Conservation (phyloP, 306 rosid species). For the Prunus fruticosa region DNA sequence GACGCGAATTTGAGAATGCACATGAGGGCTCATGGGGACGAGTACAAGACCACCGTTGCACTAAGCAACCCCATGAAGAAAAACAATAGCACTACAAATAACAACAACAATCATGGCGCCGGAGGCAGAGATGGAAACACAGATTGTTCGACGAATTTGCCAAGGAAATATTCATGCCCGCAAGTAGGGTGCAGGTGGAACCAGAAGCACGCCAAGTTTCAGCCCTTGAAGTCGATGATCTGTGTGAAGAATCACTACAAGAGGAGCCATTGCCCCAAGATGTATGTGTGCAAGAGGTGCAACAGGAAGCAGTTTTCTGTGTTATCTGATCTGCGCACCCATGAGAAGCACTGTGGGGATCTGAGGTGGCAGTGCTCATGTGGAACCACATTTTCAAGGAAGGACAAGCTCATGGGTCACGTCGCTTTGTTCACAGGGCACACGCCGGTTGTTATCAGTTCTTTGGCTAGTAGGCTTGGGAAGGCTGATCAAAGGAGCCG, state of each 20-base stretch:
- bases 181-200: slow-evolving; percentile 95
- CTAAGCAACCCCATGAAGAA: slow-evolving; percentile 66
- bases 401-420: slow-evolving; percentile 93
- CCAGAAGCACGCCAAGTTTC: slow-evolving; percentile 69
- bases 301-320: slow-evolving; percentile 82
- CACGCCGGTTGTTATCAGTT: slow-evolving; percentile 30
- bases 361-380: slow-evolving; percentile 84
- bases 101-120: neutral
- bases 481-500: slow-evolving; percentile 21
- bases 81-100: neutral
- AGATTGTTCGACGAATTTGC: slow-evolving; percentile 21
- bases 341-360: slow-evolving; percentile 96
- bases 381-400: slow-evolving; percentile 90
- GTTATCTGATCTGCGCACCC: slow-evolving; percentile 83
- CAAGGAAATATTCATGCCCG: slow-evolving; percentile 83
- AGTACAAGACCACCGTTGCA: slow-evolving; percentile 74
- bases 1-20: slow-evolving; percentile 96
- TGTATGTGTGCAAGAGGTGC: slow-evolving; percentile 91
- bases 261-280: slow-evolving; percentile 93
- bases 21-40: slow-evolving; percentile 97
- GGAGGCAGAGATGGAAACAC: neutral
- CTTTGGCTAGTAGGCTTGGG: neutral
- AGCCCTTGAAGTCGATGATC: slow-evolving; percentile 85
- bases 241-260: slow-evolving; percentile 94
- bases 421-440: slow-evolving; percentile 78